Percentiles rank a stretch among this genome's conserved stretches.
These are phyloP conservation scores for Penicillium hordei DNA, from an alignment of 2,329 filamentous ascomycete genomes.

Conservation along the genomic window DNA sequence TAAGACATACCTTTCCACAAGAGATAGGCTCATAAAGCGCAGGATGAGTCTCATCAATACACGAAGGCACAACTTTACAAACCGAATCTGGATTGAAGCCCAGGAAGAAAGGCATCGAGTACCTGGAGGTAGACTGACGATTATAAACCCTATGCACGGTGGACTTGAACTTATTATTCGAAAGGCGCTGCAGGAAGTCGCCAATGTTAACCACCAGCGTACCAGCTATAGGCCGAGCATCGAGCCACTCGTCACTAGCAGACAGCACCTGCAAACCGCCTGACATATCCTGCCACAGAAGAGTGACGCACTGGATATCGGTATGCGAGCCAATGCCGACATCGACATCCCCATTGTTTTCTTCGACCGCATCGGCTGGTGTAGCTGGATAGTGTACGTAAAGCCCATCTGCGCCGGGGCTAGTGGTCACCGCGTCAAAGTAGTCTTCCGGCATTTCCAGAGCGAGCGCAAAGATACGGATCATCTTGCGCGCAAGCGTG, in stretches of 20 bases:
- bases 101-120: constrained; percentile 60
- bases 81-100: constrained; percentile 53
- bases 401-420: constrained; percentile 50
- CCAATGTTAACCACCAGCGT: constrained; percentile 56
- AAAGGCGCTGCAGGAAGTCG: constrained; percentile 54
- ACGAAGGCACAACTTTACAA: constrained; percentile 47
- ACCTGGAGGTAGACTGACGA: constrained; percentile 39
- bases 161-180: constrained; percentile 52
- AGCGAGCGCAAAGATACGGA: constrained; percentile 56
- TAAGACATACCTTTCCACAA: constrained; percentile 43
- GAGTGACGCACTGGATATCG: constrained; percentile 52
- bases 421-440: constrained; percentile 56
- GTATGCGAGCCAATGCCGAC: constrained; percentile 51
- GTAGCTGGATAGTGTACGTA: constrained; percentile 50
- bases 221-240: constrained; percentile 39
- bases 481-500: constrained; percentile 52
- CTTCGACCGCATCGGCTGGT: constrained; percentile 30
- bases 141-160: constrained; percentile 53
- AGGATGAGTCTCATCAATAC: constrained; percentile 48
- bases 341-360: constrained; percentile 21
- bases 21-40: constrained; percentile 54
- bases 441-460: constrained; percentile 55
- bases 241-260: constrained; percentile 34
- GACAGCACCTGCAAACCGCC: constrained; percentile 49
- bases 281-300: constrained; percentile 47